Evolutionary conservation across 2,329 filamentous ascomycete genomes (phyloP).

Genomic region (Neocucurbitaria cava): DNA sequence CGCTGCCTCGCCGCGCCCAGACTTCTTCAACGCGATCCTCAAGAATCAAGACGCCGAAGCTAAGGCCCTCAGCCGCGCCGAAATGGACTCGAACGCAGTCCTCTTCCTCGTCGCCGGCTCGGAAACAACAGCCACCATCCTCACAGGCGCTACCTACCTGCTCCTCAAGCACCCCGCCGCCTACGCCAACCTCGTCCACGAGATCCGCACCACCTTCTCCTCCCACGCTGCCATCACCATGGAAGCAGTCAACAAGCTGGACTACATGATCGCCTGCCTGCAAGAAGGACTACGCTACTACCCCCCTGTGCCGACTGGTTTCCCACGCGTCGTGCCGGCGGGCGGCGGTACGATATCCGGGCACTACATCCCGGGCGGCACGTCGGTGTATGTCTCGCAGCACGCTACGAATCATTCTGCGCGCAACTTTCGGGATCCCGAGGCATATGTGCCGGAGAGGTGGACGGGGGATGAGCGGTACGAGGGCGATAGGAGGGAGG

Average conservation of each 20-base stretch:
- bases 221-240: constrained; percentile 29
- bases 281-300: constrained; percentile 37
- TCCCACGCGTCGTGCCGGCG: constrained; percentile 34
- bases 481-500: constrained; percentile 39
- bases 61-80: constrained; percentile 28
- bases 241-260: constrained; percentile 31
- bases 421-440: constrained; percentile 35
- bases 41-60: constrained; percentile 23
- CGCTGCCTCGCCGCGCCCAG: constrained; percentile 18
- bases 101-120: constrained; percentile 51
- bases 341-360: constrained; percentile 34
- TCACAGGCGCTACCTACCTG: constrained; percentile 53
- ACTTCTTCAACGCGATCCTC: constrained; percentile 37
- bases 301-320: constrained; percentile 39
- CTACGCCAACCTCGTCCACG: constrained; percentile 27
- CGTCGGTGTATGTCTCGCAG: constrained; percentile 35
- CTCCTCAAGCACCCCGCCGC: constrained; percentile 38
- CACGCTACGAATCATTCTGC: constrained; percentile 41
- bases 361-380: constrained; percentile 35
- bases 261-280: constrained; percentile 38
- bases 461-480: constrained; percentile 49
- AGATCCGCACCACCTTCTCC: constrained; percentile 34
- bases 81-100: constrained; percentile 46
- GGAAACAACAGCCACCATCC: constrained; percentile 56
- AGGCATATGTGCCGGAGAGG: constrained; percentile 38